Conservation (phyloP, 2,329 filamentous ascomycete species). For the Zasmidium angulare region DNA sequence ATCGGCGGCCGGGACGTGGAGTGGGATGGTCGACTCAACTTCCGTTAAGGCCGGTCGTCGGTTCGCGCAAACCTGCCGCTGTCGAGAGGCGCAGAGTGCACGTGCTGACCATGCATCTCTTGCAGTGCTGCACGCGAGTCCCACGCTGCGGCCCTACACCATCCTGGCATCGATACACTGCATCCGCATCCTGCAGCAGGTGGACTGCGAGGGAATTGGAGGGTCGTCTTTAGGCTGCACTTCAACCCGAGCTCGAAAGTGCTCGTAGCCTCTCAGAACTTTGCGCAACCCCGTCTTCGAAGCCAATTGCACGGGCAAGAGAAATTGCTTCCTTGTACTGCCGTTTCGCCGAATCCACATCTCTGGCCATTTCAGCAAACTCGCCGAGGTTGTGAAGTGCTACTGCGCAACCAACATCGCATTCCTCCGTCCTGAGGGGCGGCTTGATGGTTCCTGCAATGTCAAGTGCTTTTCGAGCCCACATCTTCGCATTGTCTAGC, state of each 20-base stretch:
- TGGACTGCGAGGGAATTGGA: background rate
- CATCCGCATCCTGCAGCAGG: background rate
- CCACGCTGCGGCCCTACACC: background rate
- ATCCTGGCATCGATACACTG: background rate
- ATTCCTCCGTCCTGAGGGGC: constrained; percentile 70
- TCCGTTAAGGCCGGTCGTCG: background rate
- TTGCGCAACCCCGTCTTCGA: constrained; percentile 45
- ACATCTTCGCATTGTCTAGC: constrained; percentile 69
- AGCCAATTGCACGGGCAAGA: constrained; percentile 53
- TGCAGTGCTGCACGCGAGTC: background rate
- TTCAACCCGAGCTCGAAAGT: constrained; percentile 22
- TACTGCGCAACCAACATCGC: constrained; percentile 78
- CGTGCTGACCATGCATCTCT: background rate
- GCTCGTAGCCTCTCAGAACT: constrained; percentile 43
- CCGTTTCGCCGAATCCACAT: constrained; percentile 62
- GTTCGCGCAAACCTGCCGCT: background rate
- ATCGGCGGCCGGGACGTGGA: too few relatives aligned
- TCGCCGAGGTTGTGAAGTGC: constrained; percentile 86
- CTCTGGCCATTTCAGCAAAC: constrained; percentile 73
- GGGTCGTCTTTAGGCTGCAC: background rate
- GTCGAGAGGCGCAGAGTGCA: background rate
- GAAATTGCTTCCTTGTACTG: constrained; percentile 68
- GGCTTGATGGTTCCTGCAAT: constrained; percentile 66
- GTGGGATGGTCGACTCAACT: background rate
- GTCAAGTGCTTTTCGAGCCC: constrained; percentile 74